A percentile compares a stretch with the other conserved stretches of the same genome.
These are phyloP conservation scores for Boletus tomentosulus DNA, from an alignment of 768 basidiomycete species.

Conservation along the genomic window DNA sequence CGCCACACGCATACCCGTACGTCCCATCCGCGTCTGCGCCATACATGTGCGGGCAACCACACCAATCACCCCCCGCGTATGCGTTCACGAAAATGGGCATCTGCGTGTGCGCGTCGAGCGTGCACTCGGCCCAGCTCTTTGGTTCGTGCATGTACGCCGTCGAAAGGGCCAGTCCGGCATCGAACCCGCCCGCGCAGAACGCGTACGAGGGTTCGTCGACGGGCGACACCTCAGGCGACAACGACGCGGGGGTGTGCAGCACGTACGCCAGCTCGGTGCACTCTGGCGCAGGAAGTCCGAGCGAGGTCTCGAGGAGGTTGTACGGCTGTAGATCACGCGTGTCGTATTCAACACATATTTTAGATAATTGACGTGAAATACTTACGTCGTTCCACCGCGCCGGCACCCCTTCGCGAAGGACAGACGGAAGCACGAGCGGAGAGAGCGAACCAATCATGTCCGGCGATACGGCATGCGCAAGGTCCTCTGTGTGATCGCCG, in stretches of 20 bases:
- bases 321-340: constrained; percentile 20
- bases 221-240: constrained; percentile 24
- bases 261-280: constrained; percentile 22
- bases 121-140: constrained; percentile 28
- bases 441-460: constrained; percentile 28
- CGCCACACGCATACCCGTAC: constrained; percentile 14
- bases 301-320: constrained; percentile 32
- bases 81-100: constrained; percentile 30
- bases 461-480: constrained; percentile 14
- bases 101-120: constrained; percentile 11
- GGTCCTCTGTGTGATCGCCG: constrained; percentile 23
- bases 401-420: constrained; percentile 26
- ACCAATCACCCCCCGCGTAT: constrained; percentile 22
- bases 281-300: constrained; percentile 23
- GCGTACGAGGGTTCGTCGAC: constrained; percentile 21
- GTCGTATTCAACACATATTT: not conserved
- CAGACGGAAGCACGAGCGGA: constrained; percentile 29
- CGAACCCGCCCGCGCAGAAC: constrained; percentile 11
- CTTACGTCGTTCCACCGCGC: constrained; percentile 35
- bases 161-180: constrained; percentile 7
- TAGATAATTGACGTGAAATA: constrained; percentile 3
- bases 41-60: constrained; percentile 17
- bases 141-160: constrained; percentile 19
- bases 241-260: constrained; percentile 20
- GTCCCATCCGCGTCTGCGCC: not conserved